Evolutionary conservation across 1,284 basidiomycete species (phyloP).

Genomic region (Melampsora occidentalis): DNA sequence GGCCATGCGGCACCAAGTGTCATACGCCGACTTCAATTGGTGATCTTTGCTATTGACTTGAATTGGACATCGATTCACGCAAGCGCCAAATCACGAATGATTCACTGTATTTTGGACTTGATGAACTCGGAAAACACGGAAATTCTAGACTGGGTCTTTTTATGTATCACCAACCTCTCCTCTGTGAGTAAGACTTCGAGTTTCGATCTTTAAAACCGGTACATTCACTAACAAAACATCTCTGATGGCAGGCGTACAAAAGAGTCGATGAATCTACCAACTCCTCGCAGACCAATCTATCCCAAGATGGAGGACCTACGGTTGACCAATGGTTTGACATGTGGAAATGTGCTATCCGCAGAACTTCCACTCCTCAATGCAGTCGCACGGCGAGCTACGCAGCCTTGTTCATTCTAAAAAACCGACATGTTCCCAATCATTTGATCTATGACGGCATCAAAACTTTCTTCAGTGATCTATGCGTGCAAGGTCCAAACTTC

Average conservation of each 20-base stretch:
- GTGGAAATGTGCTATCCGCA: slow-evolving; percentile 77
- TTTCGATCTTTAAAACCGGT: not conserved
- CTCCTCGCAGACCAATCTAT: slow-evolving; percentile 41
- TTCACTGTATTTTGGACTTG: slow-evolving; percentile 62
- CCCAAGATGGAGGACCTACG: slow-evolving; percentile 46
- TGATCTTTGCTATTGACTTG: slow-evolving; percentile 77
- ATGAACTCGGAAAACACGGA: slow-evolving; percentile 65
- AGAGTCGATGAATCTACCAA: slow-evolving; percentile 42
- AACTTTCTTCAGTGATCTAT: slow-evolving; percentile 69
- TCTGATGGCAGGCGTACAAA: not conserved
- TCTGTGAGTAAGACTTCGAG: slow-evolving; percentile 53
- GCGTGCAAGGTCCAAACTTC: slow-evolving; percentile 77
- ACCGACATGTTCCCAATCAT: slow-evolving; percentile 60
- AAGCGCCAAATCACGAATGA: slow-evolving; percentile 62
- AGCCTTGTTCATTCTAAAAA: slow-evolving; percentile 61
- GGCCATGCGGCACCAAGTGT: slow-evolving; percentile 50
- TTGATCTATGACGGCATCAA: slow-evolving; percentile 69
- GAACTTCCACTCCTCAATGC: slow-evolving; percentile 64
- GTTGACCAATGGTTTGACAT: slow-evolving; percentile 65
- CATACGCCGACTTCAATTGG: slow-evolving; percentile 66
- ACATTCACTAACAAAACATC: no score
- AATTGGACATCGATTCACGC: slow-evolving; percentile 67
- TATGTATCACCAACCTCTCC: slow-evolving; percentile 71
- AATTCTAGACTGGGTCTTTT: slow-evolving; percentile 75
- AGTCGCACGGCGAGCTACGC: slow-evolving; percentile 77